A percentile compares a stretch with the other conserved stretches of the same genome.
phyloP scores from a whole-genome alignment of 2,329 filamentous ascomycete genomes.

The Aspergillus tubingensis region DNA sequence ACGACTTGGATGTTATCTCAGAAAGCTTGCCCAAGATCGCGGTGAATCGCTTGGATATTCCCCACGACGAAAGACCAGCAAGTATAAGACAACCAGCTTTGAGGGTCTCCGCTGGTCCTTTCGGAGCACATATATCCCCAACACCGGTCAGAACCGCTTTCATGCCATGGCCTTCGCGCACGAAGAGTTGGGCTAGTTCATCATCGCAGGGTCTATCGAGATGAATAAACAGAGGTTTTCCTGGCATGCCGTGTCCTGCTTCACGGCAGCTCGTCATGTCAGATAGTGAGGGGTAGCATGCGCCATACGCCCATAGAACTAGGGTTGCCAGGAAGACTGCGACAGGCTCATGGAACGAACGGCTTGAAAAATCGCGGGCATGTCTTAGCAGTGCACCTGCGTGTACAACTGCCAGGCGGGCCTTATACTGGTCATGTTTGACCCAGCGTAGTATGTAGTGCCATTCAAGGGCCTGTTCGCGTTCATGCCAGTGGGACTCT shows the following conservation, averaged over 20 bases:
- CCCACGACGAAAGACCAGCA: conserved; percentile 38
- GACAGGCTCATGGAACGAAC: conserved; percentile 52
- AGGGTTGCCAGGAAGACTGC: conserved; percentile 51
- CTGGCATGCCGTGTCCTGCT: conserved; percentile 18
- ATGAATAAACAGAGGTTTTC: conserved; percentile 50
- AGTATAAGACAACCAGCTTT: conserved; percentile 43
- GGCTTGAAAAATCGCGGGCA: conserved; percentile 51
- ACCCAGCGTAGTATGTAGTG: conserved; percentile 53
- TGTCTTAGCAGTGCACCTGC: conserved; percentile 57
- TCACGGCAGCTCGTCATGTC: conserved; percentile 25
- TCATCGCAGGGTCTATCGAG: conserved; percentile 60
- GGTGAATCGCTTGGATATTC: conserved; percentile 36
- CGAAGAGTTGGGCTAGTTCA: conserved; percentile 60
- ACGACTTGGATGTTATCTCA: conserved; percentile 21
- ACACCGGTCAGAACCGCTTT: conserved; percentile 55
- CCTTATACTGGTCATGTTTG: conserved; percentile 56
- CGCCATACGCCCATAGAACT: conserved; percentile 52
- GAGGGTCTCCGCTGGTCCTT: conserved; percentile 43
- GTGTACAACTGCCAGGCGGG: conserved; percentile 58
- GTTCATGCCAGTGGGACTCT: conserved; percentile 33
- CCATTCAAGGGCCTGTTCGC: conserved; percentile 35
- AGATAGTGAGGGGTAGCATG: conserved; percentile 34
- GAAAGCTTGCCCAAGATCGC: conserved; percentile 36
- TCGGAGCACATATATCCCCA: conserved; percentile 49
- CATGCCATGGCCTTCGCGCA: conserved; percentile 54